Conservation (phyloP, 306 rosid genomes). For the Fagus sylvatica region DNA sequence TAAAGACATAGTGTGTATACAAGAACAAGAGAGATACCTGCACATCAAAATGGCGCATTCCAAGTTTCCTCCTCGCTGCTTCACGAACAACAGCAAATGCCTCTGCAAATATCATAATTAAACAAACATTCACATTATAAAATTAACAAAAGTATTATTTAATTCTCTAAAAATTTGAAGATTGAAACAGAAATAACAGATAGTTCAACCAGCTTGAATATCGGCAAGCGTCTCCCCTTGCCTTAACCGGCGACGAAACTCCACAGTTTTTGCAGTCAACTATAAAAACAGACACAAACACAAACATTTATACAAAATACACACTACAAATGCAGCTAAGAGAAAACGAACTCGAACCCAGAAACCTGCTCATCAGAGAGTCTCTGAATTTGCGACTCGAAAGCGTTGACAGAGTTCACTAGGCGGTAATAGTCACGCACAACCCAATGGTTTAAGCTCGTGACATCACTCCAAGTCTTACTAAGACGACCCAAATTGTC, state of each 20-base stretch:
- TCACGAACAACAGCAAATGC: constrained; percentile 98
- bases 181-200: not conserved
- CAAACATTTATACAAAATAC: not conserved
- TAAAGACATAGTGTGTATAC: not conserved
- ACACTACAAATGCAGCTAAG: not conserved
- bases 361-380: constrained; percentile 74
- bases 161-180: not conserved
- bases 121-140: not conserved
- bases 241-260: constrained; percentile 65
- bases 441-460: constrained; percentile 83
- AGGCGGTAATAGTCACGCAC: constrained; percentile 79
- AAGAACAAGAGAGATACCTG: constrained; percentile 55
- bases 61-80: constrained; percentile 88
- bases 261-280: constrained; percentile 68
- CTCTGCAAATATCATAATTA: constrained; percentile 51
- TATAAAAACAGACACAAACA: constrained; percentile 16
- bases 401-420: constrained; percentile 66
- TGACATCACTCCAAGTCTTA: constrained; percentile 57
- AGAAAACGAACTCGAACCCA: not conserved
- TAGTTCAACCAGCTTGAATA: constrained; percentile 77
- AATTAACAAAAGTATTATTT: not conserved
- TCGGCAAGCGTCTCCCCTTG: constrained; percentile 79
- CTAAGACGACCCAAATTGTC: constrained; percentile 52
- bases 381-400: constrained; percentile 56
- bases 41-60: constrained; percentile 98